Percentiles rank a stretch among this genome's conserved stretches.
Conservation (phyloP, 345 rosid genomes). For the Arabidopsis thaliana region TAIR10.1 NC_003070.9:27154501-27155000, state of each 20-base stretch:
- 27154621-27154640: background rate
- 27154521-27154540: constrained; percentile 84
- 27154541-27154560: constrained; percentile 65
- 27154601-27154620: background rate
- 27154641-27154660: constrained; percentile 13
- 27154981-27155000: constrained; percentile 83
- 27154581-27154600: background rate
- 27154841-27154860: constrained; percentile 78
- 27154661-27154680: constrained; percentile 94
- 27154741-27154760: constrained; percentile 87
- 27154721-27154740: constrained; percentile 78
- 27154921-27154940: constrained; percentile 89
- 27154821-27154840: constrained; percentile 91
- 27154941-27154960: constrained; percentile 80
- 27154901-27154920: constrained; percentile 93
- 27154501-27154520: constrained; percentile 65
- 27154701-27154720: constrained; percentile 79
- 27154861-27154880: constrained; percentile 74
- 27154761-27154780: constrained; percentile 86
- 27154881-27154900: constrained; percentile 72
- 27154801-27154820: constrained; percentile 84
- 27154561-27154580: constrained; percentile 4
- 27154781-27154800: constrained; percentile 76
- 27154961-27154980: constrained; percentile 89
- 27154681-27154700: constrained; percentile 95